A percentile compares a stretch with the other conserved stretches of the same genome.
Conservation (phyloP, 164 flowering plant genomes). For the Piper betle region DNA sequence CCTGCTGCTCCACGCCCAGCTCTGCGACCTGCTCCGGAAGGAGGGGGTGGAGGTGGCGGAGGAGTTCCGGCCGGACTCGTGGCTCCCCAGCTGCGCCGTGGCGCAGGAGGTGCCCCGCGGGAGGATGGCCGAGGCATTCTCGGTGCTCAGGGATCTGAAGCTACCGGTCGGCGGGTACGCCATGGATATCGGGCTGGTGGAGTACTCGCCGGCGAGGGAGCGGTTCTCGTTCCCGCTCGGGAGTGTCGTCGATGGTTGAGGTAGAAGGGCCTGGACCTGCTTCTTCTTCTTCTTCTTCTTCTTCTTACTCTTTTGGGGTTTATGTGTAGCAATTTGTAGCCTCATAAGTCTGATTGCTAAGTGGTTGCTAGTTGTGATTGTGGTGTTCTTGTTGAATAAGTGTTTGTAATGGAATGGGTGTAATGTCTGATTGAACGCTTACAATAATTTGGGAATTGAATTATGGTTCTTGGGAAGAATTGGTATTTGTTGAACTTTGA, state of each 20-base stretch:
- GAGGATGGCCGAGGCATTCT: conserved; percentile 75
- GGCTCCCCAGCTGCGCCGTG: conserved; percentile 76
- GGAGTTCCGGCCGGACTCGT: conserved; percentile 52
- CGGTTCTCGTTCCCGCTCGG: conserved; percentile 65
- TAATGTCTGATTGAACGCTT: too few species aligned
- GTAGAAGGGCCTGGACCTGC: conserved; percentile 2
- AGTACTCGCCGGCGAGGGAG: conserved; percentile 82
- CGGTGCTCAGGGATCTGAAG: conserved; percentile 74
- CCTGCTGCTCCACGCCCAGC: conserved; percentile 68
- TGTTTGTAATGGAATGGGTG: too few species aligned
- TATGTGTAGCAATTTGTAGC: too few species aligned
- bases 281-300: too few species aligned
- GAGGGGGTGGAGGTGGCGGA: conserved; percentile 74
- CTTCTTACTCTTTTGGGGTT: too few species aligned
- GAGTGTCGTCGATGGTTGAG: conserved; percentile 27
- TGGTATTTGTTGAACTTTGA: too few species aligned
- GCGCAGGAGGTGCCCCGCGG: conserved; percentile 69
- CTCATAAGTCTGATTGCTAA: too few species aligned
- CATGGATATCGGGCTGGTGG: conserved; percentile 86
- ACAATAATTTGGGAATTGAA: too few species aligned
- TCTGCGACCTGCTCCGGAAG: conserved; percentile 61
- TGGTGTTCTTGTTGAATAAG: too few species aligned
- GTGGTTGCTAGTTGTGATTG: too few species aligned
- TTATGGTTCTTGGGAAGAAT: too few species aligned
- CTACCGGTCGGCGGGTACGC: conserved; percentile 83